Evolutionary conservation across 2,329 filamentous ascomycete genomes (phyloP).

Genomic region (Exophiala aquamarina): DNA sequence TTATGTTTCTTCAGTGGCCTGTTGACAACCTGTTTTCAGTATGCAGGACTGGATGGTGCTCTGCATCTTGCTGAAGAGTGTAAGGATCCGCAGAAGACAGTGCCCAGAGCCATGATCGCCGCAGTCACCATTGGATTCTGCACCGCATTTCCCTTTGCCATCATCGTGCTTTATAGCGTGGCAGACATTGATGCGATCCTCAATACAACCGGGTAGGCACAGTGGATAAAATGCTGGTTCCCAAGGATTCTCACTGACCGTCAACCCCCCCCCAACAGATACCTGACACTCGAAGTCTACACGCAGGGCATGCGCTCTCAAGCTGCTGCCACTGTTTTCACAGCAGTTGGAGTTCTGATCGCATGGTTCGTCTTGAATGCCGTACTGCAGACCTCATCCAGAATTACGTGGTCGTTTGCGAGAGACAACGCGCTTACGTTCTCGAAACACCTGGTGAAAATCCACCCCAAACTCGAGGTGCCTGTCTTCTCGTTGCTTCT

Average conservation of each 20-base stretch:
- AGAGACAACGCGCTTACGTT: constrained; percentile 24
- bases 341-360: constrained; percentile 7
- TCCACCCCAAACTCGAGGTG: constrained; percentile 21
- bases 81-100: constrained; percentile 30
- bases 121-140: constrained; percentile 36
- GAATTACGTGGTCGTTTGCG: constrained; percentile 33
- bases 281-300: constrained; percentile 24
- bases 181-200: constrained; percentile 14
- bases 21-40: constrained; percentile 38
- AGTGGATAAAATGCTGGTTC: no score
- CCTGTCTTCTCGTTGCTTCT: constrained; percentile 26
- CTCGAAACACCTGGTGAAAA: constrained; percentile 25
- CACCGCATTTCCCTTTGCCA: constrained; percentile 25
- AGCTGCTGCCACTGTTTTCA: constrained; percentile 12
- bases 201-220: constrained; percentile 29
- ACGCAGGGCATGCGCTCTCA: constrained; percentile 15
- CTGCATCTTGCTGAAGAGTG: constrained; percentile 42
- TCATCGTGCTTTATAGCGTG: constrained; percentile 14
- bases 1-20: constrained; percentile 41
- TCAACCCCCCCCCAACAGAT: constrained; percentile 27
- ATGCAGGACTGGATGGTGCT: constrained; percentile 37
- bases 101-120: constrained; percentile 35
- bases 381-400: constrained; percentile 26
- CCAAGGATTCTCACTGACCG: no score
- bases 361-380: constrained; percentile 27